phyloP scores from a whole-genome alignment of 176 grass and related monocot genomes.

The Rhynchospora breviuscula region DNA sequence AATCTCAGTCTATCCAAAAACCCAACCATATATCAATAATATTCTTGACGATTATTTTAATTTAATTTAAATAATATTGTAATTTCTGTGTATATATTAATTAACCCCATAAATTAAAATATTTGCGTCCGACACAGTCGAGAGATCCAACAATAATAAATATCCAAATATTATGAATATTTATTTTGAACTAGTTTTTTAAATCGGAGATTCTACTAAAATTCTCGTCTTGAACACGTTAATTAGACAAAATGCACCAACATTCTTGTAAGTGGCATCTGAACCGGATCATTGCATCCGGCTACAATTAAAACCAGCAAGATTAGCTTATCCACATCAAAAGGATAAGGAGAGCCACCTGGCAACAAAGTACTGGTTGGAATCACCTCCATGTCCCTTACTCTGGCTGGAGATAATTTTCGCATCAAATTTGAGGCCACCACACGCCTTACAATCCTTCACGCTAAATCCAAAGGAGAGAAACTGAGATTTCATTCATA shows the following conservation, averaged over 20 bases:
- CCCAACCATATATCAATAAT: neutral
- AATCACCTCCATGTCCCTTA: conserved; percentile 2
- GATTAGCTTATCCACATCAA: conserved; percentile 52
- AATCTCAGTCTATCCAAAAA: neutral
- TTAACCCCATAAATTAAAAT: neutral
- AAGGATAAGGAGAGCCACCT: conserved; percentile 52
- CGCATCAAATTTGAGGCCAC: conserved; percentile 43
- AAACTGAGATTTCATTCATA: neutral
- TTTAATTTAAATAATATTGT: neutral
- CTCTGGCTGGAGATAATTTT: conserved; percentile 44
- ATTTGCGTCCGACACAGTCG: neutral
- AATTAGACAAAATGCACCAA: neutral
- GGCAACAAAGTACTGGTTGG: conserved; percentile 38
- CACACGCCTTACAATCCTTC: conserved; percentile 3
- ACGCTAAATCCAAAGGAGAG: conserved; percentile 23
- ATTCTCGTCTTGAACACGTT: too few relatives aligned
- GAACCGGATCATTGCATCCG: neutral
- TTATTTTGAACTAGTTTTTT: neutral
- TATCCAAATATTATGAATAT: neutral
- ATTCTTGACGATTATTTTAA: neutral
- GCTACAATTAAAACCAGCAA: conserved; percentile 25
- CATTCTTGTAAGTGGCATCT: neutral
- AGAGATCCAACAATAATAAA: neutral
- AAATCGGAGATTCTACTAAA: neutral
- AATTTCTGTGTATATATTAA: neutral